Percentiles rank a stretch among this genome's conserved stretches.
These are phyloP conservation scores for Agaricus blazei DNA, from an alignment of 768 basidiomycete genomes.

Conservation along the genomic window DNA sequence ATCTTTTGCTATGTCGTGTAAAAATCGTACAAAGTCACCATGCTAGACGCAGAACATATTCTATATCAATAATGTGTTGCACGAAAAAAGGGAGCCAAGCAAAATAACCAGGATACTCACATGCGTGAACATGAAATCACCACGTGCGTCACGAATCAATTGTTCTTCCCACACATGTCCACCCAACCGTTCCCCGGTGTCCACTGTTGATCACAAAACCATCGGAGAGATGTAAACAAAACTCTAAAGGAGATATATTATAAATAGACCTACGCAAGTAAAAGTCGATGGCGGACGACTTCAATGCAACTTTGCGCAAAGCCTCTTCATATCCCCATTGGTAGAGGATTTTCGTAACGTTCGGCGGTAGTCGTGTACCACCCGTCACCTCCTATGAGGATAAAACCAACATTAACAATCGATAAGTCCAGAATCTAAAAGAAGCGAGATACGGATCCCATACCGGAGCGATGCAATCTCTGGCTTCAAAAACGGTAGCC, in stretches of 20 bases:
- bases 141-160: slow-evolving; percentile 39
- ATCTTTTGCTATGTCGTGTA: slow-evolving; percentile 39
- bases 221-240: background rate
- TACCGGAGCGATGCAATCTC: background rate
- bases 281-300: slow-evolving; percentile 21
- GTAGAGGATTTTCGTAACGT: slow-evolving; percentile 49
- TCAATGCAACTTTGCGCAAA: slow-evolving; percentile 15
- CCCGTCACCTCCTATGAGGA: slow-evolving; percentile 15
- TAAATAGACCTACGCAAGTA: slow-evolving; percentile 8
- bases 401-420: background rate
- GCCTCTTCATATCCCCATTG: slow-evolving; percentile 45
- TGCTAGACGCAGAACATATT: slow-evolving; percentile 29
- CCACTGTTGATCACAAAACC: slow-evolving; percentile 26
- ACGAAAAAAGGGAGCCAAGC: background rate
- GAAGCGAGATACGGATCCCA: background rate
- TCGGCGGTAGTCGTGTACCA: slow-evolving; percentile 39
- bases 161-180: slow-evolving; percentile 47
- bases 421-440: background rate
- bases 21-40: slow-evolving; percentile 42
- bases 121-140: slow-evolving; percentile 31
- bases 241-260: background rate
- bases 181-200: slow-evolving; percentile 45
- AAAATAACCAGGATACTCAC: slow-evolving; percentile 23
- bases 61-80: background rate
- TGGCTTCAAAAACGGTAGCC: slow-evolving; percentile 46